Evolutionary conservation across 2,329 filamentous ascomycete genomes (phyloP).

Genomic region (Fusarium continuum): DNA sequence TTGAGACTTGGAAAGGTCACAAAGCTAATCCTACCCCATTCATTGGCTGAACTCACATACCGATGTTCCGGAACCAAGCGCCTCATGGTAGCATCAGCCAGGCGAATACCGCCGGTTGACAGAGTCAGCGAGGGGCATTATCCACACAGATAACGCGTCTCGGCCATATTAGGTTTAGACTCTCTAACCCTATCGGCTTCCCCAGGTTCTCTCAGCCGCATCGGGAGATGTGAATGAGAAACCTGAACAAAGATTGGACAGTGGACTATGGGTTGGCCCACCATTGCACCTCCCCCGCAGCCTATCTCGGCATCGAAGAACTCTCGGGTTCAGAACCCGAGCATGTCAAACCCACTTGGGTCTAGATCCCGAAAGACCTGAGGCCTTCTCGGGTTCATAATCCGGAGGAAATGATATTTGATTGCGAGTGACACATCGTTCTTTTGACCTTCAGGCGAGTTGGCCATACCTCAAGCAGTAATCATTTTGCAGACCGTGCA

Average conservation of each 20-base stretch:
- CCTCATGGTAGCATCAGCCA: not conserved
- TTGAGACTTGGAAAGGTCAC: not conserved
- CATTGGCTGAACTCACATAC: conserved; percentile 1
- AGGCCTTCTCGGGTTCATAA: not conserved
- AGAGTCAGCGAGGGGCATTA: not conserved
- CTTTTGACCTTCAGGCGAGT: too few relatives aligned
- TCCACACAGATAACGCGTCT: not conserved
- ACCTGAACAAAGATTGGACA: not conserved
- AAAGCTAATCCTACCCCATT: not conserved
- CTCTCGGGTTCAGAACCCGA: not conserved
- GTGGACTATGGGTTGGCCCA: too few relatives aligned
- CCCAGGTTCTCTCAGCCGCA: conserved; percentile 1
- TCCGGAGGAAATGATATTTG: not conserved
- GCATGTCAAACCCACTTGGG: not conserved
- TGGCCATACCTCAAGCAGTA: too few relatives aligned
- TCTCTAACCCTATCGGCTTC: not conserved
- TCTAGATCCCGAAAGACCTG: not conserved
- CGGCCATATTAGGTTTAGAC: conserved; percentile 1
- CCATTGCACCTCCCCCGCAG: not conserved
- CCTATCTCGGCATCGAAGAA: not conserved
- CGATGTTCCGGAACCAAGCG: not conserved
- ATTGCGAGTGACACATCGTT: not conserved
- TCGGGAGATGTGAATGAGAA: not conserved
- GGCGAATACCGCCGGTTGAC: not conserved
- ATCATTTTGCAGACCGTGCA: too few relatives aligned